Evolutionary conservation across 495 filamentous ascomycete genomes (phyloP).

Genomic region (Collariella sp.): DNA sequence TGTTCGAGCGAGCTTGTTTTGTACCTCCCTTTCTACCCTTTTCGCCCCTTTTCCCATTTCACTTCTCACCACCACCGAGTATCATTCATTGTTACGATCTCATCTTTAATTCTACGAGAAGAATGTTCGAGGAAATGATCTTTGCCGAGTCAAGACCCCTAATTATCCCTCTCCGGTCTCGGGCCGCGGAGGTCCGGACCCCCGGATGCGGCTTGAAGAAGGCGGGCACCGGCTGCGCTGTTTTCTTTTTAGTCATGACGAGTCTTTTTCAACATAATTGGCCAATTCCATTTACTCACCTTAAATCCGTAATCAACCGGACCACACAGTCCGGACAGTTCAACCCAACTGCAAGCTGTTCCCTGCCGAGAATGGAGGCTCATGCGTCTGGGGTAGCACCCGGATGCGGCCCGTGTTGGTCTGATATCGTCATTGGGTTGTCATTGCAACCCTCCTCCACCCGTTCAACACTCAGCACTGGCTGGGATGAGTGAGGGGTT

Average conservation of each 20-base stretch:
- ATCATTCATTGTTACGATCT: too few species aligned
- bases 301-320: background rate
- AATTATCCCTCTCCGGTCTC: conserved; percentile 1
- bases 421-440: conserved; percentile 6
- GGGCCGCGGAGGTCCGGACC: background rate
- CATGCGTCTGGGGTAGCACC: background rate
- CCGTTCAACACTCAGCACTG: background rate
- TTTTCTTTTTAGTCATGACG: background rate
- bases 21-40: too few species aligned
- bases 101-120: background rate
- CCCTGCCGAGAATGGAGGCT: background rate
- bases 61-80: too few species aligned
- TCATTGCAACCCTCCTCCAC: background rate
- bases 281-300: background rate
- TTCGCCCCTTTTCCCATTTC: too few species aligned
- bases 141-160: background rate
- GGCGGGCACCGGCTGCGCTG: conserved; percentile 1
- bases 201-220: background rate
- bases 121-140: background rate
- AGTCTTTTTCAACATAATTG: background rate
- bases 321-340: background rate
- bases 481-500: conserved; percentile 2
- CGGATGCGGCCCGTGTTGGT: background rate
- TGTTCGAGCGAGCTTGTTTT: too few species aligned
- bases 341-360: background rate